Evolutionary conservation across 1,139 yeast genomes (phyloP).

Genomic region (Yamadazyma songkhlaensis): DNA sequence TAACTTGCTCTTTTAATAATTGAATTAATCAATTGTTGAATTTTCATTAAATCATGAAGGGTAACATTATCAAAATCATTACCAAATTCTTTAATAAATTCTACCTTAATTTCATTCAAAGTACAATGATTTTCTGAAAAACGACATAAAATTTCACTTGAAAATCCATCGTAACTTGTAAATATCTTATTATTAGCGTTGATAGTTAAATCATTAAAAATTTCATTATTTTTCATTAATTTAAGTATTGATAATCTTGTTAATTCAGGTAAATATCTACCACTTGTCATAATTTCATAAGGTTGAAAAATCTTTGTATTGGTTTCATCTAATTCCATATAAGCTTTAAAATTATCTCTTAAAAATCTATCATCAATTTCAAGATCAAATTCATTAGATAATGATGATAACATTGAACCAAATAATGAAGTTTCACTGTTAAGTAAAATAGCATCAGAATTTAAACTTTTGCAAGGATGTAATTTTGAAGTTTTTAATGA

Average conservation of each 20-base stretch:
- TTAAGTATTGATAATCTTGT: constrained; percentile 41
- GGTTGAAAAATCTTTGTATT: constrained; percentile 49
- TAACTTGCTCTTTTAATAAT: constrained; percentile 41
- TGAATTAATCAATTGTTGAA: constrained; percentile 27
- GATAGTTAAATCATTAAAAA: constrained; percentile 20
- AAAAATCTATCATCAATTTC: constrained; percentile 35
- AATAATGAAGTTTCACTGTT: constrained; percentile 43
- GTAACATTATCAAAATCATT: constrained; percentile 21
- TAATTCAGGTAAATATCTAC: constrained; percentile 56
- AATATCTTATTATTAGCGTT: constrained; percentile 10
- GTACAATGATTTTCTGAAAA: constrained; percentile 25
- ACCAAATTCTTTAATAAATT: constrained; percentile 21
- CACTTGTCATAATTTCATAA: constrained; percentile 51
- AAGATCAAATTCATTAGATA: constrained; percentile 37
- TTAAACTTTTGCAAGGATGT: constrained; percentile 24
- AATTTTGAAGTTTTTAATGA: constrained; percentile 24
- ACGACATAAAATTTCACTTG: constrained; percentile 39
- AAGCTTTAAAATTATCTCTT: constrained; percentile 23
- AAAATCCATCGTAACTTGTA: constrained; percentile 34
- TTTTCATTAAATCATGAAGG: constrained; percentile 22
- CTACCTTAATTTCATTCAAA: constrained; percentile 20
- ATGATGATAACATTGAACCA: constrained; percentile 31
- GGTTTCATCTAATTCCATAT: constrained; percentile 30
- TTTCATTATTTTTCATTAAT: constrained; percentile 25
- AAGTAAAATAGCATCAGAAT: constrained; percentile 23